Percentiles rank a stretch among this genome's conserved stretches.
Conservation (phyloP, 495 filamentous ascomycete species). For the Aspergillus sclerotioniger region DNA sequence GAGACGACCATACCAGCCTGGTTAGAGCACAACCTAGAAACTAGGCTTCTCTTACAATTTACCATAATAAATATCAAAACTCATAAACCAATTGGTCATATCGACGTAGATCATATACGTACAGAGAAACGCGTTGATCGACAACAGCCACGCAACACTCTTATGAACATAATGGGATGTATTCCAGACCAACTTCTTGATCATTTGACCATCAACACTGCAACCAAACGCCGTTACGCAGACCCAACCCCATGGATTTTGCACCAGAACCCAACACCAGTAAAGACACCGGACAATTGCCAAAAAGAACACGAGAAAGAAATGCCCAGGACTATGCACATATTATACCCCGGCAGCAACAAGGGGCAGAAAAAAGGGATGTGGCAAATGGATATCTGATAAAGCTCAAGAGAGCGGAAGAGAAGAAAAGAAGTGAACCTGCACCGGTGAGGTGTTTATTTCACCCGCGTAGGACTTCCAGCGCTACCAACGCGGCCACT, state of each 20-base stretch:
- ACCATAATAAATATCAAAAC: neutral
- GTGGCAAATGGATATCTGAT: slow-evolving; percentile 18
- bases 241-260: slow-evolving; percentile 14
- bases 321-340: slow-evolving; percentile 19
- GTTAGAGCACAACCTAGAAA: neutral
- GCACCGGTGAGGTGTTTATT: slow-evolving; percentile 14
- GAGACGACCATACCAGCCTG: too few species aligned
- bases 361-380: slow-evolving; percentile 3
- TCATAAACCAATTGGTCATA: slow-evolving; percentile 27
- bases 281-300: slow-evolving; percentile 5
- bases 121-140: slow-evolving; percentile 16
- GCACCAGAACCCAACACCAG: slow-evolving; percentile 16
- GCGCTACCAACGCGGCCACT: slow-evolving; percentile 90
- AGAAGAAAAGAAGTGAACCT: slow-evolving; percentile 4
- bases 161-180: slow-evolving; percentile 8
- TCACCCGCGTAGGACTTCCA: slow-evolving; percentile 42
- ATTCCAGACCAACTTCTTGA: slow-evolving; percentile 17
- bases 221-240: slow-evolving; percentile 20
- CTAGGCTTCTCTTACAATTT: neutral
- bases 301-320: slow-evolving; percentile 6
- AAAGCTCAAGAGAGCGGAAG: slow-evolving; percentile 11
- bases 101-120: slow-evolving; percentile 26
- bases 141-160: neutral
- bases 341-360: slow-evolving; percentile 13
- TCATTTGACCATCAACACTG: slow-evolving; percentile 17